Percentiles rank a stretch among this genome's conserved stretches.
Evolutionary conservation across 345 rosid genomes (phyloP).

Genomic region (Erucastrum elatum): DNA sequence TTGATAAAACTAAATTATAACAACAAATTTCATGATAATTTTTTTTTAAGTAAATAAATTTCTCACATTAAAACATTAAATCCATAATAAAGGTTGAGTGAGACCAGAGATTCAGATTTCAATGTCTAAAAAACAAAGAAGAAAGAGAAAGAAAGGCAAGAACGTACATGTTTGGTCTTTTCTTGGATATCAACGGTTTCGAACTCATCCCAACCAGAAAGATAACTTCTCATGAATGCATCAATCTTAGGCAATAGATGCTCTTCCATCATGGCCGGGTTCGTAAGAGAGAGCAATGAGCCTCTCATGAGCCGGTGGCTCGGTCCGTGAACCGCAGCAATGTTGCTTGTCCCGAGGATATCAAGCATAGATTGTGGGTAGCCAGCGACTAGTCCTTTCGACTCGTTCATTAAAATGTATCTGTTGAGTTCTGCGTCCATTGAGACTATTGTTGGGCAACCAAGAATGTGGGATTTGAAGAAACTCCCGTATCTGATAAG

Average conservation of each 20-base stretch:
- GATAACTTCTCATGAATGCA: slow-evolving; percentile 78
- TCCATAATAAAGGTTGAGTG: slow-evolving; percentile 1
- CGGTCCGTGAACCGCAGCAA: slow-evolving; percentile 94
- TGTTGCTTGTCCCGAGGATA: slow-evolving; percentile 85
- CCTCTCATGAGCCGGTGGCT: slow-evolving; percentile 87
- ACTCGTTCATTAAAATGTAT: slow-evolving; percentile 81
- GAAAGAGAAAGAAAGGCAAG: slow-evolving; percentile 5
- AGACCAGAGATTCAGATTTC: slow-evolving; percentile 38
- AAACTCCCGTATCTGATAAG: slow-evolving; percentile 69
- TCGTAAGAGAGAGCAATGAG: slow-evolving; percentile 65
- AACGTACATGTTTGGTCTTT: slow-evolving; percentile 77
- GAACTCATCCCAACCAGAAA: slow-evolving; percentile 57
- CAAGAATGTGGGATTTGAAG: slow-evolving; percentile 93
- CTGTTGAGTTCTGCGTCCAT: slow-evolving; percentile 95
- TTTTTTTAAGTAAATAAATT: neutral
- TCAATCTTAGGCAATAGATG: slow-evolving; percentile 84
- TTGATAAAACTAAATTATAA: no score
- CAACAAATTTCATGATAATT: no score
- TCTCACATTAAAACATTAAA: slow-evolving; percentile 7
- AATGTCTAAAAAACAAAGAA: slow-evolving; percentile 24
- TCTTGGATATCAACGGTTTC: slow-evolving; percentile 70
- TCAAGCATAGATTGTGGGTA: slow-evolving; percentile 97
- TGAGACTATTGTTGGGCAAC: slow-evolving; percentile 91
- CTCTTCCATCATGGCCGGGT: slow-evolving; percentile 73
- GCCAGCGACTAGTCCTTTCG: slow-evolving; percentile 92